Evolutionary conservation across 805 yeast species (phyloP).

Genomic region (Diddensiella caesifluorescens): DNA sequence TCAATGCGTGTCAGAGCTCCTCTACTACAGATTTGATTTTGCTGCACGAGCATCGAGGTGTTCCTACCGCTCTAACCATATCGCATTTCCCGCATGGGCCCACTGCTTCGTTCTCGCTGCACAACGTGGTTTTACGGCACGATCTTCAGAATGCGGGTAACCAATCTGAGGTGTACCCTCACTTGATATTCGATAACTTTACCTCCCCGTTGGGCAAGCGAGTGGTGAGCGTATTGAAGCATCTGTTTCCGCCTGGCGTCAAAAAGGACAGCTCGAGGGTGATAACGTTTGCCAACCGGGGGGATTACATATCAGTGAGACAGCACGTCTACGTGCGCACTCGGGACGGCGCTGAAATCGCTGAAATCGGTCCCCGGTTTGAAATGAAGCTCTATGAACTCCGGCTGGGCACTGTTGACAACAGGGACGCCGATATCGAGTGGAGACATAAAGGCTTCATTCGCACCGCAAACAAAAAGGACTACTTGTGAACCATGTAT

Average conservation of each 20-base stretch:
- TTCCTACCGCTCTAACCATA: conserved; percentile 87
- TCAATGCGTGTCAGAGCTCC: conserved; percentile 73
- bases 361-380: conserved; percentile 98
- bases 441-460: conserved; percentile 93
- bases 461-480: conserved; percentile 93
- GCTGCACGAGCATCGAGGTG: conserved; percentile 96
- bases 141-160: conserved; percentile 83
- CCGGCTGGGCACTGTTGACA: conserved; percentile 84
- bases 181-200: conserved; percentile 87
- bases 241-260: conserved; percentile 95
- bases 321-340: conserved; percentile 93
- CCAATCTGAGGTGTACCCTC: conserved; percentile 89
- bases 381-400: conserved; percentile 92
- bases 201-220: conserved; percentile 75
- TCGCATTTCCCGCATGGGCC: conserved; percentile 99
- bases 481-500: conserved; percentile 49
- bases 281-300: conserved; percentile 84
- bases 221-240: conserved; percentile 73
- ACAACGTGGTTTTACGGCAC: conserved; percentile 90
- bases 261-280: conserved; percentile 86
- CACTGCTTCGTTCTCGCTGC: conserved; percentile 87
- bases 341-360: conserved; percentile 79
- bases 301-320: conserved; percentile 89
- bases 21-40: conserved; percentile 80
- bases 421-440: conserved; percentile 95